Evolutionary conservation across 192 early-diverging fungal species (phyloP), one percentile per base, ranked within the genome.

Genomic region (Coemansia sp.): DNA sequence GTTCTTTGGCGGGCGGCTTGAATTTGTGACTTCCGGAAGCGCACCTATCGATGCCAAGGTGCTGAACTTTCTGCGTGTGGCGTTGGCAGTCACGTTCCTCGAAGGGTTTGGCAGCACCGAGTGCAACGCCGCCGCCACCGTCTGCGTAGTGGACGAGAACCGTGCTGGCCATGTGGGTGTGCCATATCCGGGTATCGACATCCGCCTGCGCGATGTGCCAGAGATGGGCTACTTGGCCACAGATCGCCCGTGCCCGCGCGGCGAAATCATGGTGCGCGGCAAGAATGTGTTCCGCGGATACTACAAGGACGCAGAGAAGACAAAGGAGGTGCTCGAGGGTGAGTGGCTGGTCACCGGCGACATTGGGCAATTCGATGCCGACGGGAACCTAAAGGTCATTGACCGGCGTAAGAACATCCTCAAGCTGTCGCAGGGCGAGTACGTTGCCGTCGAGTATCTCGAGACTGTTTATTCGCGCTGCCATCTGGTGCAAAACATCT

Each of bases 271-370:
- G 73, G 72, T 94, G 49, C 89, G 91, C 45, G 93, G 94, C 31
- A 43, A 84, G 33, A 83, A 81, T 55, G 84, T 88, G 31, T 91
- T 97, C 74, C 66, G 70, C 30, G 94, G 90, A 0, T 98, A 96
- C 75, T 92, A 87, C 75, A 91, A 91, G 60, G 83, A 89, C 40
- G 85, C 86, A 1, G 88, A 85, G 20, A 92, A 93, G 63, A 96
- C 95, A 7, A 76, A 68, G 30, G 95, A 92, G 48, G 84, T 89
- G 0, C 58, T 94, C 20, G 80, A 77, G 30, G 91, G 94, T 74
- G 94, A 92, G 1, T 97, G 94, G 94, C 81, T 87, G 37, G 77
- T 87, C 65, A 92, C 92, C 33, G 96, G 96, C 35, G 96, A 98
- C 75, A 91, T 98, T 70, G 93, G 91, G 49, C 71, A 83, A 62